Evolutionary conservation across 2,329 filamentous ascomycete genomes (phyloP).

Genomic region (Chalara sp.): DNA sequence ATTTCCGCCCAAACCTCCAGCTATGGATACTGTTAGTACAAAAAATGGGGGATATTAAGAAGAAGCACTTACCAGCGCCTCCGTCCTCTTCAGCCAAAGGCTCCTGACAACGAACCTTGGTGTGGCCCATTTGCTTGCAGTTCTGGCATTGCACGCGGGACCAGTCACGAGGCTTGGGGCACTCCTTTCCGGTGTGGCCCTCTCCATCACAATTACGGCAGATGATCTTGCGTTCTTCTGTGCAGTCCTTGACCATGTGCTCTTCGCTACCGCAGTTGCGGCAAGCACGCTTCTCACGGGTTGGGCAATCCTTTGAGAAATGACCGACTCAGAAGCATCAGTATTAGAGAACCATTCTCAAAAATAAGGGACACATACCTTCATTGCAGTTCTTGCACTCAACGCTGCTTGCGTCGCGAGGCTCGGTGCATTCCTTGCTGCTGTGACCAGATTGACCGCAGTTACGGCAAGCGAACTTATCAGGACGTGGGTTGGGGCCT

Average conservation of each 20-base stretch:
- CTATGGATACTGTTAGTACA: too few species aligned
- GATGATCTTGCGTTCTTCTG: conserved; percentile 7
- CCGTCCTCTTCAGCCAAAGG: conserved; percentile 20
- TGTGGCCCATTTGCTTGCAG: conserved; percentile 41
- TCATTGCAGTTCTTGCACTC: conserved; percentile 30
- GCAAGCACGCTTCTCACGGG: conserved; percentile 47
- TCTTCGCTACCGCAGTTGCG: conserved; percentile 58
- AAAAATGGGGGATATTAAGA: not conserved
- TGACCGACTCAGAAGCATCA: conserved; percentile 44
- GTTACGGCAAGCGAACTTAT: conserved; percentile 63
- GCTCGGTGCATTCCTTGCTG: conserved; percentile 37
- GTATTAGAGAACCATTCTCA: not conserved
- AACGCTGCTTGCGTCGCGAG: conserved; percentile 45
- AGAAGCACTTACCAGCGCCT: conserved; percentile 7
- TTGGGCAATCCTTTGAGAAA: conserved; percentile 54
- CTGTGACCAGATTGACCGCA: conserved; percentile 41
- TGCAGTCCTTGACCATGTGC: conserved; percentile 50
- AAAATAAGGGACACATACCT: conserved; percentile 10
- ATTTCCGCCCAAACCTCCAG: not conserved
- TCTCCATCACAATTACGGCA: conserved; percentile 56
- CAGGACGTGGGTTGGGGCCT: conserved; percentile 52
- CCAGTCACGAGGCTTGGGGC: conserved; percentile 49
- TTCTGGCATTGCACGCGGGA: conserved; percentile 52
- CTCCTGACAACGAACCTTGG: conserved; percentile 32
- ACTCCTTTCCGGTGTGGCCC: conserved; percentile 52